Conservation (phyloP, 2,329 filamentous ascomycete genomes). For the Fusarium mangiferae region DNA sequence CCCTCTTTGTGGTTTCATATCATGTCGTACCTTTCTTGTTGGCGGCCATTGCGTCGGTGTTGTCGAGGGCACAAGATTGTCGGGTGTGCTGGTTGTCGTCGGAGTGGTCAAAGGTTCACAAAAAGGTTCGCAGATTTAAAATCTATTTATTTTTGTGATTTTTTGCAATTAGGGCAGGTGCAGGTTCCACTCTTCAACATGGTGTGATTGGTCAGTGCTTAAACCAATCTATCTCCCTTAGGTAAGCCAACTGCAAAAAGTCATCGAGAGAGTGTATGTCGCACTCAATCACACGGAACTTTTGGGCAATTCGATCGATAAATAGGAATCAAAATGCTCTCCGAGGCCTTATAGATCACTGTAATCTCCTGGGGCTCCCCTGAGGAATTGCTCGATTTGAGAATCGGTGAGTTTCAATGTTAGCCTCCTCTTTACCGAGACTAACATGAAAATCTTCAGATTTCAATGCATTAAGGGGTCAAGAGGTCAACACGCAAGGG, state of each 20-base stretch:
- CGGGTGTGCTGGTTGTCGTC: conserved; percentile 44
- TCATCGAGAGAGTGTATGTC: neutral
- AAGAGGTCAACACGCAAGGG: neutral
- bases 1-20: conserved; percentile 32
- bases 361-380: too few relatives aligned
- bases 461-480: neutral
- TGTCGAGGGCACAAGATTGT: conserved; percentile 42
- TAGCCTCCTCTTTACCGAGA: conserved; percentile 4
- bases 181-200: neutral
- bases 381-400: neutral
- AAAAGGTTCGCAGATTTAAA: conserved; percentile 9
- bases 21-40: conserved; percentile 61
- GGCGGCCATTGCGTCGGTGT: conserved; percentile 48
- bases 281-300: neutral
- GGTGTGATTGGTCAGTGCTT: neutral
- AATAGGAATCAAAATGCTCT: neutral
- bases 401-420: conserved; percentile 1
- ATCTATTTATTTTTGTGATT: conserved; percentile 2
- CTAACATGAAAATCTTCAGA: conserved; percentile 29
- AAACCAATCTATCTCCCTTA: neutral
- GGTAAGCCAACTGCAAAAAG: neutral
- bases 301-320: neutral
- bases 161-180: conserved; percentile 36
- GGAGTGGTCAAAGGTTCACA: conserved; percentile 32
- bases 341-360: neutral